Base-by-base conservation (phyloP, 805 yeast species). In the Ogataea angusta region DNA sequence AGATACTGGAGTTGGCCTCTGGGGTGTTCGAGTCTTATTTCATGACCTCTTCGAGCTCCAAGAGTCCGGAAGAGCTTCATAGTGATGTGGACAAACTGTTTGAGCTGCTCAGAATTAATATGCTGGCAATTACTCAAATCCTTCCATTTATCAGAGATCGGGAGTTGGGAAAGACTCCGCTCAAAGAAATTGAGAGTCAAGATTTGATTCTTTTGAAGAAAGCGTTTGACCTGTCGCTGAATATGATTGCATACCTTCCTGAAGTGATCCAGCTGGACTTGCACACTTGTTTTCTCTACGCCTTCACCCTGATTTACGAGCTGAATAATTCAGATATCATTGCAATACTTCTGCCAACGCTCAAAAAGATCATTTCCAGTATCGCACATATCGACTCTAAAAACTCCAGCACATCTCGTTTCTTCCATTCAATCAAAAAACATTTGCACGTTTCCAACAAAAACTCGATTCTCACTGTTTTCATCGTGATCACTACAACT, bases 31-130 rank as follows among this genome's bases (percentile, higher is more conserved):
- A 72, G 35, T 65, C 84, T 18, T 80, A 82, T 38, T 57, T 69
- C 27, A 62, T 72, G 49, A 65, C 72, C 19, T 65, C 57, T 22
- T 38, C 55, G 1, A 51, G 48, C 4, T 19, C 33, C 5, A 56
- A 53, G 22, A 22, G 59, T 2, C 60, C 64, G 2, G 77, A 73
- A 8, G 70, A 66, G 26, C 66, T 78, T 40, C 65, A 73, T 24
- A 62, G 68, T 21, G 82, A 80, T 37, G 81, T 85, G 40, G 95
- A 87, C 51, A 87, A 85, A 53, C 64, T 88, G 31, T 87, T 91
- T 59, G 97, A 91, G 56, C 67, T 90, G 18, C 63, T 89, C 36
- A 70, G 96, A 47, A 72, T 89, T 5, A 74, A 77, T 13, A 69
- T 85, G 66, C 68, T 81, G 15, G 82, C 86, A 0, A 63, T 89